Conservation (phyloP, 2,329 filamentous ascomycete species). For the Trichoderma sp. region DNA sequence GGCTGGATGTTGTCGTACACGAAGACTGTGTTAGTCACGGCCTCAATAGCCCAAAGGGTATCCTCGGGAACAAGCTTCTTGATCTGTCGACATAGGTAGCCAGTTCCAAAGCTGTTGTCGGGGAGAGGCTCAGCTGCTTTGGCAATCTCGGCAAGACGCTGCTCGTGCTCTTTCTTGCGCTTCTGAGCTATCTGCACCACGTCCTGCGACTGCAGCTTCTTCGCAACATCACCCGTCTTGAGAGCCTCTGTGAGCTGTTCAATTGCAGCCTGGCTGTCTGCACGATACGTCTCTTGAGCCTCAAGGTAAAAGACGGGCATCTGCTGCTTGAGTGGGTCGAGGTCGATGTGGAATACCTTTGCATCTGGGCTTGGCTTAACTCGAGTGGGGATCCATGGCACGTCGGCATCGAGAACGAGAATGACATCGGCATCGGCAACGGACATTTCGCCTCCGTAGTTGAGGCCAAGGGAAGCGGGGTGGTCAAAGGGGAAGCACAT, state of each 20-base stretch:
- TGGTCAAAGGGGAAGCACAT: conserved; percentile 78
- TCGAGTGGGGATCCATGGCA: conserved; percentile 87
- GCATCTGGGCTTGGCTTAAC: conserved; percentile 53
- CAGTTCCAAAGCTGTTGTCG: conserved; percentile 51
- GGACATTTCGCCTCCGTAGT: conserved; percentile 69
- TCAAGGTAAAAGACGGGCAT: conserved; percentile 72
- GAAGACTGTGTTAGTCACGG: conserved; percentile 67
- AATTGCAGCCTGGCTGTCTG: conserved; percentile 62
- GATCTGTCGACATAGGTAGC: conserved; percentile 34
- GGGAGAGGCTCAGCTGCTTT: conserved; percentile 53
- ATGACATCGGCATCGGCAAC: conserved; percentile 81
- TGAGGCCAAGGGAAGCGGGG: conserved; percentile 64
- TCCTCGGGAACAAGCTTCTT: conserved; percentile 37
- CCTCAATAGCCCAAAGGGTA: conserved; percentile 74
- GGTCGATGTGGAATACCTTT: conserved; percentile 61
- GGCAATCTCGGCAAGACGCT: conserved; percentile 58
- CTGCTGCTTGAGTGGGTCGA: conserved; percentile 65
- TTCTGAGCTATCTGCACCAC: conserved; percentile 33
- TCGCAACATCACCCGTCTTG: conserved; percentile 41
- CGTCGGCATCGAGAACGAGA: conserved; percentile 81
- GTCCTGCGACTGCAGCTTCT: conserved; percentile 34
- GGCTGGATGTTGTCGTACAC: conserved; percentile 70
- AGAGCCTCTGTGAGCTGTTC: conserved; percentile 67
- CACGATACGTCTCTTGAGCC: conserved; percentile 62
- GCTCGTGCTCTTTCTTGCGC: conserved; percentile 56